Conservation (phyloP, 139 green algal genomes). For the Bryopsis sp. region DNA sequence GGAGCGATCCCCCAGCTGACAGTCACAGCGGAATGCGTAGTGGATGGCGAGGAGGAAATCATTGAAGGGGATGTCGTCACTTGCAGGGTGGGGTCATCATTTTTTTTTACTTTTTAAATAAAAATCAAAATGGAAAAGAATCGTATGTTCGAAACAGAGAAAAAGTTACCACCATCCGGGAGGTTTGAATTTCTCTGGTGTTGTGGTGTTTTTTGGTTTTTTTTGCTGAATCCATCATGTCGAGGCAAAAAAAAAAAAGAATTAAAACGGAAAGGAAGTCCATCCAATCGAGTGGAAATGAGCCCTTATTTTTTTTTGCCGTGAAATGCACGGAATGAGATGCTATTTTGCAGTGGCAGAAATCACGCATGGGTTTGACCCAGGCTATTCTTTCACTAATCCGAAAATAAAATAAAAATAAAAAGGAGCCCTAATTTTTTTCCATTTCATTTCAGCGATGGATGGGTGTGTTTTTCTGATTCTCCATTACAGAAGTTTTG, state of each 20-base stretch:
- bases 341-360: no score
- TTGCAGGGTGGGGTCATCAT: constrained; percentile 22
- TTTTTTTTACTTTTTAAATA: background rate
- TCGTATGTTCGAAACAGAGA: no score
- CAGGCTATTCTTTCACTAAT: no score
- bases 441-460: background rate
- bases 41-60: constrained; percentile 63
- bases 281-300: no score
- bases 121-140: background rate
- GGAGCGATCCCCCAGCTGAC: constrained; percentile 33
- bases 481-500: background rate
- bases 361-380: no score
- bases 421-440: background rate
- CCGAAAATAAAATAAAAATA: no score
- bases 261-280: background rate
- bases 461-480: background rate
- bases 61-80: constrained; percentile 58
- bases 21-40: constrained; percentile 27
- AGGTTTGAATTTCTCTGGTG: no score
- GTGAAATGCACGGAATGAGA: no score
- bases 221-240: background rate
- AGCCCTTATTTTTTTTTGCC: no score
- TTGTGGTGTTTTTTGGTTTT: background rate
- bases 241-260: background rate
- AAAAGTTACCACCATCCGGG: no score